Base-by-base conservation (phyloP, 2,329 filamentous ascomycete species). In the Curvularia sp. region DNA sequence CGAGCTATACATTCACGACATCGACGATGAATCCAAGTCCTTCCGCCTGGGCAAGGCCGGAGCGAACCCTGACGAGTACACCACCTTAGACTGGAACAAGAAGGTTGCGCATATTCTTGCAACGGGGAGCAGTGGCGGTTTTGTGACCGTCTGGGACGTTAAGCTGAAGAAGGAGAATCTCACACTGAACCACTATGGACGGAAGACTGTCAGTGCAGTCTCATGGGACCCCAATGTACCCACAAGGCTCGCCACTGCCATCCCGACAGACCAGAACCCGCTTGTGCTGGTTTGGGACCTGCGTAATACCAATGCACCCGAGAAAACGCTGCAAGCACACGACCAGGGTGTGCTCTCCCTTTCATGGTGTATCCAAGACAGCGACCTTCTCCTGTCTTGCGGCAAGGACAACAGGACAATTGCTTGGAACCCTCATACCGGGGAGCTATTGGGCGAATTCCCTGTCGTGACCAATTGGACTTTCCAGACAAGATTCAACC, bases 401-500 rank as follows among this genome's bases (percentile, higher is more conserved):
- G 96, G 95, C 67, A 98, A 98, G 80, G 95, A 99, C 78, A 98
- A 98, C 75, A 87, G 92, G 69, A 97, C 93, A 2, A 86, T 99
- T 60, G 88, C 95, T 60, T 99, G 96, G 95, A 98, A 98, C 77
- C 92, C 95, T 1, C 91, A 95, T 72, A 97, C 90, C 2, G 94
- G 94, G 52, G 87, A 95, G 74, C 84, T 86, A 12, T 90, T 93
- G 63, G 95, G 96, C 65, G 94, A 98, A 78, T 94, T 98, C 73
- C 93, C 94, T 4, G 92, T 97, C 70, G 93, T 96, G 53, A 97
- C 94, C n/a, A 99, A 98, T 78, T 99, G 95, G 94, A 97, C 93
- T 5, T 99, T 99, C 82, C 89, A 94, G 74, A 97, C 95, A 5
- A 87, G 89, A 61, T 98, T 96, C 85, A 93, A 97, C 76, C 95